Conservation (phyloP, 805 yeast species). For the Cyberlindnera euphorbiiphila region DNA sequence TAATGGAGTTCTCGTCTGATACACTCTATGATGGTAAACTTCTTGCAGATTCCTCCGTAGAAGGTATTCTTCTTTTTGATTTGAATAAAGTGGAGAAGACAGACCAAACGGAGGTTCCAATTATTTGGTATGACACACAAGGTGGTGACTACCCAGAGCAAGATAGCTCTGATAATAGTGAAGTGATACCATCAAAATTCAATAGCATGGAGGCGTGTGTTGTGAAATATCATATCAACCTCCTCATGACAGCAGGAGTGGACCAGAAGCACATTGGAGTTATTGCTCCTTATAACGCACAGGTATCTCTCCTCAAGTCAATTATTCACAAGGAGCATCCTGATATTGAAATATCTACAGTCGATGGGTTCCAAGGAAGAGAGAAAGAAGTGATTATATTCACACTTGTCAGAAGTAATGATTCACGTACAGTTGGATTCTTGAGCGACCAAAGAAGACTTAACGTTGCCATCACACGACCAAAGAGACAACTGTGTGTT, state of each 20-base stretch:
- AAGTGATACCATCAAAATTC: slow-evolving; percentile 50
- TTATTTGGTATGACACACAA: slow-evolving; percentile 90
- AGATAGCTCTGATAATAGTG: slow-evolving; percentile 32
- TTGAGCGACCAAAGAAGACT: slow-evolving; percentile 72
- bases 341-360: slow-evolving; percentile 74
- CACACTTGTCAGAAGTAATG: slow-evolving; percentile 80
- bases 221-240: slow-evolving; percentile 52
- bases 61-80: slow-evolving; percentile 48
- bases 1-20: slow-evolving; percentile 75
- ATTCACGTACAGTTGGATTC: slow-evolving; percentile 70
- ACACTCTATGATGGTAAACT: slow-evolving; percentile 61
- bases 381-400: slow-evolving; percentile 86
- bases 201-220: slow-evolving; percentile 75
- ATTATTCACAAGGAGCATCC: slow-evolving; percentile 25
- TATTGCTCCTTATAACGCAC: slow-evolving; percentile 89
- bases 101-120: slow-evolving; percentile 53
- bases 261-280: slow-evolving; percentile 63
- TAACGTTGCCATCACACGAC: slow-evolving; percentile 92
- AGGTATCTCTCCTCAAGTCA: slow-evolving; percentile 52
- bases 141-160: slow-evolving; percentile 79
- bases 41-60: slow-evolving; percentile 58
- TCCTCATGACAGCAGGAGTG: slow-evolving; percentile 52
- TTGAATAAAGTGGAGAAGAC: slow-evolving; percentile 44
- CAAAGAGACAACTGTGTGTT: slow-evolving; percentile 78
- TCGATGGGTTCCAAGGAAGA: slow-evolving; percentile 96